These are phyloP conservation scores for Suillus ampliporus DNA, from an alignment of 768 basidiomycete genomes.

Conservation along the genomic window DNA sequence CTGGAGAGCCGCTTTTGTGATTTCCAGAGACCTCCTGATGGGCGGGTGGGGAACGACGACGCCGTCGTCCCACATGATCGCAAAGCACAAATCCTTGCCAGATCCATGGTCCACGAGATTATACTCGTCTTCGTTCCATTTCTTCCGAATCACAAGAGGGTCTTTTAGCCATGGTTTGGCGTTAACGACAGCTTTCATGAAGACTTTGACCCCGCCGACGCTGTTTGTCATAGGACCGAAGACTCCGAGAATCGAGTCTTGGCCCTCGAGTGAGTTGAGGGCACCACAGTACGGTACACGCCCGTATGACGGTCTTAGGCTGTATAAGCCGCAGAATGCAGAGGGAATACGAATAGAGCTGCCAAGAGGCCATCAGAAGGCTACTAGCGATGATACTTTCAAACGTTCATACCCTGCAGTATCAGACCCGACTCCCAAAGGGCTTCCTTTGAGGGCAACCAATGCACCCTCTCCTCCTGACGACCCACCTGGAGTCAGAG, in stretches of 20 bases:
- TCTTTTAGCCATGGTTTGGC: too few species aligned
- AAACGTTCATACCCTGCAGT: constrained; percentile 64
- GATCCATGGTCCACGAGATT: constrained; percentile 60
- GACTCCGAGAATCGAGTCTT: constrained; percentile 72
- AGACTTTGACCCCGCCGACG: constrained; percentile 63
- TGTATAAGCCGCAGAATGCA: constrained; percentile 71
- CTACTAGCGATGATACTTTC: background rate
- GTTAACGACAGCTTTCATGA: constrained; percentile 60
- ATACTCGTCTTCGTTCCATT: constrained; percentile 24
- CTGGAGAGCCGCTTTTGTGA: constrained; percentile 58
- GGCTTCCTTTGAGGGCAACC: constrained; percentile 37
- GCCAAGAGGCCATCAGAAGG: background rate
- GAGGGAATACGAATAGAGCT: constrained; percentile 78
- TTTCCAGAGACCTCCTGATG: constrained; percentile 60
- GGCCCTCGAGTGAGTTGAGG: constrained; percentile 70
- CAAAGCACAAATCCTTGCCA: constrained; percentile 58
- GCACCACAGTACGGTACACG: constrained; percentile 75
- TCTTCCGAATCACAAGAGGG: too few species aligned
- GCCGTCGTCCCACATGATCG: constrained; percentile 71
- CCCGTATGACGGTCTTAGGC: constrained; percentile 68
- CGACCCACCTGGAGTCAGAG: constrained; percentile 77
- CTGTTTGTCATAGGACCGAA: constrained; percentile 72
- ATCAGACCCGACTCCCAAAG: constrained; percentile 75
- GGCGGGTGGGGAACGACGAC: constrained; percentile 66
- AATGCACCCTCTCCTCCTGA: constrained; percentile 88